Evolutionary conservation across 164 flowering plant genomes (phyloP).

Genomic region (Nelumbo lutea): DNA sequence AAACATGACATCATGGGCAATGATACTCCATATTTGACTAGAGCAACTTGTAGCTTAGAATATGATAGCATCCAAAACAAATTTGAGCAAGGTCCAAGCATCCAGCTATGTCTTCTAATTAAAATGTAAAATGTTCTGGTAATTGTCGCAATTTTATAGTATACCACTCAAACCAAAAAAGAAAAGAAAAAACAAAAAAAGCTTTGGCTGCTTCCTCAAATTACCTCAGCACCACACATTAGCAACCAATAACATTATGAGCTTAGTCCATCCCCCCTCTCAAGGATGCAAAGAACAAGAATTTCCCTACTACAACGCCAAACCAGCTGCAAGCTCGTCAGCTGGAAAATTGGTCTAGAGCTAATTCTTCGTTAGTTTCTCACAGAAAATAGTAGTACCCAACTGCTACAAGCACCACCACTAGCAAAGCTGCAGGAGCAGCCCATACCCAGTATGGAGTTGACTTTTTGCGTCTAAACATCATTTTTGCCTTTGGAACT

Average conservation of each 20-base stretch:
- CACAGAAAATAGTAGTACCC: slow-evolving; percentile 46
- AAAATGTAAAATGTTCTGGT: no score
- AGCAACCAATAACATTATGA: slow-evolving; percentile 30
- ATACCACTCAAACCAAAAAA: no score
- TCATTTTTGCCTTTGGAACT: slow-evolving; percentile 39
- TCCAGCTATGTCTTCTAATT: no score
- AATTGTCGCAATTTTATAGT: no score
- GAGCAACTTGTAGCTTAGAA: no score
- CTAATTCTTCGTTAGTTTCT: slow-evolving; percentile 11
- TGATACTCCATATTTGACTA: no score
- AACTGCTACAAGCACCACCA: slow-evolving; percentile 31
- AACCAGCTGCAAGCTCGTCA: slow-evolving; percentile 15
- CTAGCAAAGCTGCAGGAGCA: slow-evolving; percentile 40
- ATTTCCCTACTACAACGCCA: slow-evolving; percentile 16
- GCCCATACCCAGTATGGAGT: slow-evolving; percentile 66
- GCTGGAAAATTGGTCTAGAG: slow-evolving; percentile 22
- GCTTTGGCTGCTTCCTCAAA: not conserved
- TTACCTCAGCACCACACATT: not conserved
- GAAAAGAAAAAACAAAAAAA: not conserved
- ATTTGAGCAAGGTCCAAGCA: no score
- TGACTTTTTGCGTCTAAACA: slow-evolving; percentile 65
- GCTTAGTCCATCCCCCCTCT: slow-evolving; percentile 24
- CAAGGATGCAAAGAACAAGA: slow-evolving; percentile 30
- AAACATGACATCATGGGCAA: no score
- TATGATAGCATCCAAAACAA: no score